Base-by-base conservation (phyloP, 805 yeast genomes). In the Starmerella floris region DNA sequence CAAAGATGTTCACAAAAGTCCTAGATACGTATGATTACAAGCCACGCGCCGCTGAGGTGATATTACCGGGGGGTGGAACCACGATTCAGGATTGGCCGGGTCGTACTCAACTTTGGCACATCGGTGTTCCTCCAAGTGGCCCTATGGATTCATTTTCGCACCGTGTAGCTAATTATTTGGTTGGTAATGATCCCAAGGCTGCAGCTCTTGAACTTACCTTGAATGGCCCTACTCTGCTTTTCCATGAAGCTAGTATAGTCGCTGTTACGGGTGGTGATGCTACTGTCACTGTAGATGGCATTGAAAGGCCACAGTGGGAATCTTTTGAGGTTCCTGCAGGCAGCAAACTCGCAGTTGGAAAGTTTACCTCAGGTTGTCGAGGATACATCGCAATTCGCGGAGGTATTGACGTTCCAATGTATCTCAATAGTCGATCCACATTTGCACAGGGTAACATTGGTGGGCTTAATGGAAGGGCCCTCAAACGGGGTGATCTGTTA, bases 51-150 rank as follows among this genome's bases (percentile, higher is more conserved):
- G 72, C 88, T 61, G 97, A 88, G 63, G 72, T 88, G 32, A 61
- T 79, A 26, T 64, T 75, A 35, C 96, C 97, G 2, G 98, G 98
- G 55, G 88, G 95, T 33, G 84, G 84, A 63, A 88, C 97, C 30
- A 83, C 95, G 3, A 88, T 88, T 38, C 98, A 88, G 66, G 98
- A 91, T 62, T 91, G 77, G 62, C 94, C 94, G 16, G 94, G 94
- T 40, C 78, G 98, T 67, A 68, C 69, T 42, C 79, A 84, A n/a
- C 60, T 71, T 46, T 82, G 93, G 93, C 76, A 81, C 57, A 73
- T 81, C 53, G 98, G 98, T 60, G 97, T 88, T 43, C 98, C 98
- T 22, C 97, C 97, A 6, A 83, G 95, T 32, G 98, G 98, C 36
- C 95, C 97, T 46, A 91, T 88, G 97, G 98, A 88, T 63, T 74